Evolutionary conservation across 2,329 filamentous ascomycete species (phyloP).

Genomic region (Mollisiaceae sp.): DNA sequence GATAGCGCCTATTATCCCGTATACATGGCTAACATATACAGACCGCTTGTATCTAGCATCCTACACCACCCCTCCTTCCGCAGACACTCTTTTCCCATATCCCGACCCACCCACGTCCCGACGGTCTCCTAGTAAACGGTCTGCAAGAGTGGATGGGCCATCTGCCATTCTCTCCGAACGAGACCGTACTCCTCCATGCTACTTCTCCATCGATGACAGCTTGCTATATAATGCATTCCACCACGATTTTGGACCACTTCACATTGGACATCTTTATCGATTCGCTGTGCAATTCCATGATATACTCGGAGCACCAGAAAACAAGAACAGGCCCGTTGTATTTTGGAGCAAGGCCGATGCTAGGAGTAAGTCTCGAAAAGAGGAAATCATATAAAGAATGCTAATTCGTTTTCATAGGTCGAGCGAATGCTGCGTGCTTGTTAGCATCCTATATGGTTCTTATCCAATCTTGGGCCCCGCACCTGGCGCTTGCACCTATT

Average conservation of each 20-base stretch:
- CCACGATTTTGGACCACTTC: constrained; percentile 95
- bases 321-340: constrained; percentile 87
- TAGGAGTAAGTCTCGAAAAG: constrained; percentile 67
- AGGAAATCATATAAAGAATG: constrained; percentile 32
- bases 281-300: constrained; percentile 97
- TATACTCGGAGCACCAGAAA: constrained; percentile 87
- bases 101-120: constrained; percentile 58
- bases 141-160: constrained; percentile 66
- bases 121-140: constrained; percentile 76
- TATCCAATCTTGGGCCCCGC: constrained; percentile 96
- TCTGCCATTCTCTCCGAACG: constrained; percentile 51
- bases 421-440: constrained; percentile 92
- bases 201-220: constrained; percentile 92
- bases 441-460: constrained; percentile 98
- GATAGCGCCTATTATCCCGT: constrained; percentile 22
- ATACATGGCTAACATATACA: constrained; percentile 54
- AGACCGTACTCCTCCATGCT: constrained; percentile 74
- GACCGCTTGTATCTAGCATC: constrained; percentile 95
- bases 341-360: constrained; percentile 96
- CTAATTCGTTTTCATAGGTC: constrained; percentile 56
- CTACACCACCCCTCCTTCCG: constrained; percentile 81
- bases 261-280: constrained; percentile 95
- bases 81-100: constrained; percentile 86
- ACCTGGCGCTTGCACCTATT: constrained; percentile 92
- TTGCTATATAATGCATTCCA: constrained; percentile 98